Conservation (phyloP, 1,284 basidiomycete genomes). For the Marasmius fiardii region DNA sequence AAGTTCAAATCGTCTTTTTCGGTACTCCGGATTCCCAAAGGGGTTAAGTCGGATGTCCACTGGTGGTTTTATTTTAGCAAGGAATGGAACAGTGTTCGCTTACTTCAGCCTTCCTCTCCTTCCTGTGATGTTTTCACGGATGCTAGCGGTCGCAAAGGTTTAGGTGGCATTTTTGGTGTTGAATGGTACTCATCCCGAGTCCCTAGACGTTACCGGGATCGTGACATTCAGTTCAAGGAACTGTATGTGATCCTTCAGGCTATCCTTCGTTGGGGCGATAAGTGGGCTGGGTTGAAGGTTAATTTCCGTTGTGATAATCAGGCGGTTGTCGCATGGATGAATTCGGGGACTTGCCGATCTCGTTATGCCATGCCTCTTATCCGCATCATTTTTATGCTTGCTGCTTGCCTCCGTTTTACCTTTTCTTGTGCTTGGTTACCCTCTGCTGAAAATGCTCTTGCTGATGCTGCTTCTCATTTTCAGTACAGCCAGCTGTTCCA, state of each 20-base stretch:
- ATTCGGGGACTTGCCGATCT: constrained; percentile 18
- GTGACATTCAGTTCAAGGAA: constrained; percentile 26
- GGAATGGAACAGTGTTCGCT: constrained; percentile 28
- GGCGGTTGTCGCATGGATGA: constrained; percentile 20
- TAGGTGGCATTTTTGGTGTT: constrained; percentile 20
- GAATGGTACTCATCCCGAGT: constrained; percentile 22
- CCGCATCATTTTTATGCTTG: too few species aligned
- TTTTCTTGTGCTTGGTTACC: constrained; percentile 23
- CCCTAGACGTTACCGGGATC: constrained; percentile 17
- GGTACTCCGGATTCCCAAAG: constrained; percentile 18
- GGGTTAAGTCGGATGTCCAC: constrained; percentile 16
- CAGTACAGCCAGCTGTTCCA: constrained; percentile 24
- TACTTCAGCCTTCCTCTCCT: constrained; percentile 18
- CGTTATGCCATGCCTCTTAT: constrained; percentile 15
- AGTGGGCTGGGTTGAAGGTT: constrained; percentile 17
- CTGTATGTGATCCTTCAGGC: constrained; percentile 24
- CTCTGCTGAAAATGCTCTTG: constrained; percentile 16
- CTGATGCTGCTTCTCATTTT: too few species aligned
- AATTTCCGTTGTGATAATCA: too few species aligned
- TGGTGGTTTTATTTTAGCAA: constrained; percentile 27
- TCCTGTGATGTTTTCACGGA: constrained; percentile 22
- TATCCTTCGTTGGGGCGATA: constrained; percentile 25
- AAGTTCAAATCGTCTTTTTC: constrained; percentile 22
- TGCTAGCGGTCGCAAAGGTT: constrained; percentile 26
- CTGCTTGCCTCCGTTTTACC: constrained; percentile 23